A percentile compares a stretch with the other conserved stretches of the same genome.
Evolutionary conservation across 2,329 filamentous ascomycete species (phyloP).

Genomic region (Talaromyces verruculosus): DNA sequence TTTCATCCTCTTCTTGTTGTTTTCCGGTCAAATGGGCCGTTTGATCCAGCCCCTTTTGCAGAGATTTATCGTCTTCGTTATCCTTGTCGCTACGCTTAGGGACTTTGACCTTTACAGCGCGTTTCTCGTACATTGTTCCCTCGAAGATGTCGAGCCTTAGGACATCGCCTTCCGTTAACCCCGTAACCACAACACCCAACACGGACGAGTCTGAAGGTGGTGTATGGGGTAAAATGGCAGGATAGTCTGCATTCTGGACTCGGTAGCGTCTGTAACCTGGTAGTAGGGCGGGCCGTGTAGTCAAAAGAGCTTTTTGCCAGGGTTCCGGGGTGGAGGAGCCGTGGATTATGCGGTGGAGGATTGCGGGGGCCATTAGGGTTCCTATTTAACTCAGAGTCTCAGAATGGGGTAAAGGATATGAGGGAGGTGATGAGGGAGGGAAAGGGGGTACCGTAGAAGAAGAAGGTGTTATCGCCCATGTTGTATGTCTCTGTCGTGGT

Average conservation of each 20-base stretch:
- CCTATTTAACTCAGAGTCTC: slow-evolving; percentile 32
- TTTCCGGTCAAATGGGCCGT: slow-evolving; percentile 47
- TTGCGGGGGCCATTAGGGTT: slow-evolving; percentile 76
- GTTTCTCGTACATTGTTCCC: slow-evolving; percentile 67
- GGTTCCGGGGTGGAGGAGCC: slow-evolving; percentile 54
- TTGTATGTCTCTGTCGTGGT: slow-evolving; percentile 24
- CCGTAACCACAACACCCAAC: slow-evolving; percentile 72
- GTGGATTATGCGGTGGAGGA: slow-evolving; percentile 84
- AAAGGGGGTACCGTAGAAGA: slow-evolving; percentile 59
- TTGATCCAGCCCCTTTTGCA: slow-evolving; percentile 43
- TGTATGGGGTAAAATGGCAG: slow-evolving; percentile 61
- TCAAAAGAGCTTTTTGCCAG: slow-evolving; percentile 56
- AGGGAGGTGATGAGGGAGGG: slow-evolving; percentile 17
- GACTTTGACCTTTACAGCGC: slow-evolving; percentile 48
- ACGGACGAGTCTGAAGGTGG: slow-evolving; percentile 49
- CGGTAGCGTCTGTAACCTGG: slow-evolving; percentile 69
- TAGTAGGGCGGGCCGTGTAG: slow-evolving; percentile 73
- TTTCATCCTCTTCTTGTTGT: not conserved
- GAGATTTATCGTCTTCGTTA: slow-evolving; percentile 36
- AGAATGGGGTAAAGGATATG: not conserved
- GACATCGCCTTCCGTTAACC: slow-evolving; percentile 75
- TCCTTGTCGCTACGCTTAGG: slow-evolving; percentile 25
- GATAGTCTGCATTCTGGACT: slow-evolving; percentile 73
- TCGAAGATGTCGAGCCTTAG: slow-evolving; percentile 78
- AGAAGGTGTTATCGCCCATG: slow-evolving; percentile 56